phyloP scores from a whole-genome alignment of 1,284 basidiomycete species.

The Puccinia coronata region DNA sequence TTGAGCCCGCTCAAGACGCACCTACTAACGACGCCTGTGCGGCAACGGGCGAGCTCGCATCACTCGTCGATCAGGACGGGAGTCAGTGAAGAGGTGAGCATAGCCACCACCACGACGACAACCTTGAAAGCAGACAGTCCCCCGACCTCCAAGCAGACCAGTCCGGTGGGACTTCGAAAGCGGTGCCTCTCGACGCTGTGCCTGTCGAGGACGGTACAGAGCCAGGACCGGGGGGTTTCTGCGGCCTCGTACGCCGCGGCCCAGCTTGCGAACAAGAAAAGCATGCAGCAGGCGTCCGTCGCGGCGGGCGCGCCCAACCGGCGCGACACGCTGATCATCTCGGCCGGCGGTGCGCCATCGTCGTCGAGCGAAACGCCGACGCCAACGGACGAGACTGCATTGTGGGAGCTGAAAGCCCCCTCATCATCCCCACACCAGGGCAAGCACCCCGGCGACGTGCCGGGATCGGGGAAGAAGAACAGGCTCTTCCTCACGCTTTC shows the following conservation, averaged over 20 bases:
- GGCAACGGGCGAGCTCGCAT: not conserved
- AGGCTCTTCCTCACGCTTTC: not conserved
- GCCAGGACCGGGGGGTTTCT: not conserved
- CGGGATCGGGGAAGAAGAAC: not conserved
- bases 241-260: not conserved
- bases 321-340: constrained; percentile 7
- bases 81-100: not conserved
- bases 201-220: not conserved
- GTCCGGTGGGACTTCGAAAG: not conserved
- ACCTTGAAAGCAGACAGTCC: not conserved
- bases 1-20: constrained; percentile 3
- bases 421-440: too few relatives aligned
- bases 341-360: not conserved
- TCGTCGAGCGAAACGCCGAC: too few relatives aligned
- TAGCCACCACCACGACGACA: too few relatives aligned
- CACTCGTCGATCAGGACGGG: not conserved
- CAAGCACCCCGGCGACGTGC: too few relatives aligned
- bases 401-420: too few relatives aligned
- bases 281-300: not conserved
- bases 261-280: not conserved
- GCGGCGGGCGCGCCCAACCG: not conserved
- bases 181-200: constrained; percentile 2
- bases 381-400: too few relatives aligned
- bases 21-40: not conserved
- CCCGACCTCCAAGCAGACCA: not conserved